Base-by-base conservation (phyloP, 2,329 filamentous ascomycete genomes). In the Trichoderma simmonsii region DNA sequence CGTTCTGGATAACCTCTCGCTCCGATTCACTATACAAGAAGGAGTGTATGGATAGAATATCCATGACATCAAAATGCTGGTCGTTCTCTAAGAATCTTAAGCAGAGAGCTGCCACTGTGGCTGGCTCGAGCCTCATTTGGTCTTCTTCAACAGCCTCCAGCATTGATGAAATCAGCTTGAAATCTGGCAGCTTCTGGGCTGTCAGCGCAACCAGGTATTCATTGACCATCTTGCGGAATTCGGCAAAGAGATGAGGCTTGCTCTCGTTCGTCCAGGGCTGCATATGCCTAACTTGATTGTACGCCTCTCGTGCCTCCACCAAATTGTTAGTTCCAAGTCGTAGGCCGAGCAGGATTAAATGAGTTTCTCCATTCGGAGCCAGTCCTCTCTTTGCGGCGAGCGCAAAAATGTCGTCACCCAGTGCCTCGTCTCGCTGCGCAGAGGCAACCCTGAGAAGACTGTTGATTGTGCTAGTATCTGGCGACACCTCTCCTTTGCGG, bases 31-130 rank as follows among this genome's bases (percentile, higher is more conserved):
- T 92, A 79, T 90, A 93, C 71, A 91, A 87, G 75, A 90, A 89
- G 5, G 90, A 88, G 75, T 96, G 91, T 5, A 91, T 86, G 28
- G 94, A 93, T 18, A 98, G 87, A 0, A 97, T 87, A 78, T 97
- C 93, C 73, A 94, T 91, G 5, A 94, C 90, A 73, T 97, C 94
- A 74, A 91, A 89, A 57, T 90, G 86, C 78, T 97, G 93, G 77
- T 93, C 92, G 54, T 92, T 90, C 73, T 89, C 87, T 12, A 98
- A 86, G 75, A 97, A 92, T 56, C 92, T 85, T 59, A 91, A 85
- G 73, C 91, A 92, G n/a, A 98, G 85, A 0, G 89, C 87, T 7
- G 91, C 89, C 1, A 96, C 88, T 0, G 94, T 97, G 57, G 90
- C 86, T 0, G 94, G 89, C 43, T 93, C 91, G 15, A 98, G 86